A percentile compares a stretch with the other conserved stretches of the same genome.
phyloP scores from a whole-genome alignment of 2,329 filamentous ascomycete species.

The Aureobasidium sp. region DNA sequence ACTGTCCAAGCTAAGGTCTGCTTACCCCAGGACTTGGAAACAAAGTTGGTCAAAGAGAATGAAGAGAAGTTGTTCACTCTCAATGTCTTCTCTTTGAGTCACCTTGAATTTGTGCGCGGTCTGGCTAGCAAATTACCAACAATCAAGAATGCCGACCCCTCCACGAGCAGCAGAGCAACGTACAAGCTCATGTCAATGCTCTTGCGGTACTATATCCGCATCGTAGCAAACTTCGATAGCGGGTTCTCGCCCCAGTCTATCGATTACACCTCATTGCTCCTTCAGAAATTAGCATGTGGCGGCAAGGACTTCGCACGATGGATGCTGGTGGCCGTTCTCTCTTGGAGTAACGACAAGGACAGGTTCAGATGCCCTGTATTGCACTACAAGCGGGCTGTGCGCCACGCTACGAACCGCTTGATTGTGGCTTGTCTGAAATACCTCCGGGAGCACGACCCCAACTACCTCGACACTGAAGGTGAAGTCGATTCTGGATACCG shows the following conservation, averaged over 20 bases:
- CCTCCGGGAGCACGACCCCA: constrained; percentile 29
- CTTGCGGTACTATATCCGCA: constrained; percentile 65
- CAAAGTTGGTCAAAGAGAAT: constrained; percentile 64
- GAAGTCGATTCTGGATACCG: background rate
- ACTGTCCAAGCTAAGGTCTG: constrained; percentile 41
- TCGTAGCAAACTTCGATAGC: constrained; percentile 54
- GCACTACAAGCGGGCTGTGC: constrained; percentile 26
- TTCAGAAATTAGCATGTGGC: constrained; percentile 48
- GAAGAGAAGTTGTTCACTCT: constrained; percentile 66
- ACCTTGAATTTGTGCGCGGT: constrained; percentile 59
- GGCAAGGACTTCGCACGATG: constrained; percentile 45
- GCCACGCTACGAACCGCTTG: constrained; percentile 25
- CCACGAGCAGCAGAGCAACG: constrained; percentile 31
- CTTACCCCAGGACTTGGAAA: constrained; percentile 39
- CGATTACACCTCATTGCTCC: constrained; percentile 46
- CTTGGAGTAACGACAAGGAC: constrained; percentile 35
- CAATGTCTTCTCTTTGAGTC: constrained; percentile 68
- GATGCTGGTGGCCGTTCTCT: constrained; percentile 55
- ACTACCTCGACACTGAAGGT: constrained; percentile 21
- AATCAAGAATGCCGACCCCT: constrained; percentile 40
- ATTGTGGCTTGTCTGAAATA: constrained; percentile 28
- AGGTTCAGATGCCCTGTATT: constrained; percentile 57
- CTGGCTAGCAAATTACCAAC: constrained; percentile 53
- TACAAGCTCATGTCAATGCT: constrained; percentile 48
- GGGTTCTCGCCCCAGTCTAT: constrained; percentile 61